Evolutionary conservation across 305 asterid genomes (phyloP).

Genomic region (Euphrasia arctica): DNA sequence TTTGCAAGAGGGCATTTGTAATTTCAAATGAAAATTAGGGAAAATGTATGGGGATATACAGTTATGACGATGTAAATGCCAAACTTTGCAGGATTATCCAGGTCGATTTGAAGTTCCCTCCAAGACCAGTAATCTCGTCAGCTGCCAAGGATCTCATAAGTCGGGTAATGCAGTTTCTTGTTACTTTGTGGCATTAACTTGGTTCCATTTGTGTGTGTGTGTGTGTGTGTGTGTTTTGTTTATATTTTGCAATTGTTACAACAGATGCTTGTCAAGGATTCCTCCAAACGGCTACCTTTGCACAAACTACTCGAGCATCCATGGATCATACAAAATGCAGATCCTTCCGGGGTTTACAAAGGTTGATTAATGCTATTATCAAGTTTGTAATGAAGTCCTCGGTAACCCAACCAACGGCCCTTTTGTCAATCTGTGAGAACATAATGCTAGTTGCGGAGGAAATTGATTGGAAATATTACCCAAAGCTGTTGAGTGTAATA

Average conservation of each 20-base stretch:
- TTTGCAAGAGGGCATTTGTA: not conserved
- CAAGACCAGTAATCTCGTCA: slow-evolving; percentile 74
- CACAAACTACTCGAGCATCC: slow-evolving; percentile 88
- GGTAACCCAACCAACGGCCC: not conserved
- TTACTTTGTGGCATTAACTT: slow-evolving; percentile 1
- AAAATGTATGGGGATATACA: too few species aligned
- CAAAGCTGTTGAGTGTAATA: not conserved
- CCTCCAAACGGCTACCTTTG: slow-evolving; percentile 60
- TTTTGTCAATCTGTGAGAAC: not conserved
- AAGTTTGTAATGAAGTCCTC: too few species aligned
- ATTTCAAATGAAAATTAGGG: not conserved
- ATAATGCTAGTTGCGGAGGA: not conserved
- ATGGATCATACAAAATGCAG: slow-evolving; percentile 86
- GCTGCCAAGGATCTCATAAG: slow-evolving; percentile 88
- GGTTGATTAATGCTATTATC: slow-evolving; percentile 27
- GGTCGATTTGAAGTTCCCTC: slow-evolving; percentile 89
- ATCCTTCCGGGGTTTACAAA: slow-evolving; percentile 69
- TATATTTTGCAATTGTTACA: not conserved
- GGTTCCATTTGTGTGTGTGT: not conserved
- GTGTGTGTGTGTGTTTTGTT: not conserved
- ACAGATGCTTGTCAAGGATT: slow-evolving; percentile 88
- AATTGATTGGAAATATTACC: not conserved
- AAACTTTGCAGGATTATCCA: slow-evolving; percentile 67
- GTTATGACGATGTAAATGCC: not conserved
- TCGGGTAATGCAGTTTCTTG: slow-evolving; percentile 44